phyloP scores from a whole-genome alignment of 345 rosid species.

The Clausena lansium region DNA sequence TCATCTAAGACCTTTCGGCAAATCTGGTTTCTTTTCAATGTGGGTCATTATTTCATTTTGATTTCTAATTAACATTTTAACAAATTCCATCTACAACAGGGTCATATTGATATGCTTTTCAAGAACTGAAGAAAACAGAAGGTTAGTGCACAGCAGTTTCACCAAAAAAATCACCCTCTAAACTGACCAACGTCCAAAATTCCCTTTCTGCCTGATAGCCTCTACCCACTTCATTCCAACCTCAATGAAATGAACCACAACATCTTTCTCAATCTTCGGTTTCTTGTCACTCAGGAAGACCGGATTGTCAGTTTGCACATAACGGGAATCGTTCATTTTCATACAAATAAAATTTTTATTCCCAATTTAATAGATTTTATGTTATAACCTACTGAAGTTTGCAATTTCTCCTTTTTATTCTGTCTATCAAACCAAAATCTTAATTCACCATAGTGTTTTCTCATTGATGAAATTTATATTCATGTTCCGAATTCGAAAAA shows the following conservation, averaged over 20 bases:
- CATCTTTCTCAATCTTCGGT: conserved; percentile 57
- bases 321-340: conserved; percentile 67
- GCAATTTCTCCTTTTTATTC: too few species aligned
- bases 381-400: too few species aligned
- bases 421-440: too few species aligned
- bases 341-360: conserved; percentile 33
- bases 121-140: too few species aligned
- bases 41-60: not conserved
- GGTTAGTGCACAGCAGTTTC: not conserved
- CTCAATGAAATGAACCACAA: conserved; percentile 55
- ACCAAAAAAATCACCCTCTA: conserved; percentile 73
- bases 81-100: too few species aligned
- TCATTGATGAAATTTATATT: too few species aligned
- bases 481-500: too few species aligned
- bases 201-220: conserved; percentile 81
- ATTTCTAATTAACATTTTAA: too few species aligned
- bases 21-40: not conserved
- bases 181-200: conserved; percentile 71
- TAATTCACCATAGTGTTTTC: too few species aligned
- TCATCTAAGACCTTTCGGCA: not conserved
- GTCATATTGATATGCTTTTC: too few species aligned
- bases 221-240: conserved; percentile 72
- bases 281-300: conserved; percentile 58
- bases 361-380: too few species aligned
- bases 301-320: conserved; percentile 61